Evolutionary conservation across 441 rosid species (phyloP).

Genomic region (Eutrema salsugineum): DNA sequence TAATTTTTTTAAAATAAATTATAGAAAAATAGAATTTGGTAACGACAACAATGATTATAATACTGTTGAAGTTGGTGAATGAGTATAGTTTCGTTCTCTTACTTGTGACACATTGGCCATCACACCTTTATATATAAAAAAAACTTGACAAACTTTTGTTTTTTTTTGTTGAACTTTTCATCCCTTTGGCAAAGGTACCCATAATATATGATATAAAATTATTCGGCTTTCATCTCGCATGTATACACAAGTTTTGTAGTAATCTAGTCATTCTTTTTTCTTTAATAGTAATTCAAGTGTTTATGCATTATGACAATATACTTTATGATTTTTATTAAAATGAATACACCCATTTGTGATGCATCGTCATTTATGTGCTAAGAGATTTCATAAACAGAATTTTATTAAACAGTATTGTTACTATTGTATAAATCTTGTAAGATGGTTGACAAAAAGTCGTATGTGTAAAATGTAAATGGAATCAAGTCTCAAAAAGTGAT

Average conservation of each 20-base stretch:
- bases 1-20: not conserved
- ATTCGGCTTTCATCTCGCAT: not conserved
- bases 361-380: not conserved
- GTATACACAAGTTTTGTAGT: not conserved
- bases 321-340: not conserved
- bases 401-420: no score
- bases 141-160: no score
- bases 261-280: not conserved
- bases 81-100: slow-evolving; percentile 23
- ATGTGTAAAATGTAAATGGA: slow-evolving; percentile 5
- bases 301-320: not conserved
- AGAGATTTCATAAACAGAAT: not conserved
- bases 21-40: not conserved
- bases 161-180: no score
- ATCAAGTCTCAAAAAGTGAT: not conserved
- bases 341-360: not conserved
- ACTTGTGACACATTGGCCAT: slow-evolving; percentile 17
- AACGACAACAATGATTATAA: slow-evolving; percentile 23
- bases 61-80: slow-evolving; percentile 29
- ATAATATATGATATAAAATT: not conserved
- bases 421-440: not conserved
- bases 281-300: not conserved
- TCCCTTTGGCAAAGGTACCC: slow-evolving; percentile 20
- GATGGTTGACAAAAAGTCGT: not conserved
- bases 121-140: not conserved